A percentile compares a stretch with the other conserved stretches of the same genome.
phyloP scores from a whole-genome alignment of 2,329 filamentous ascomycete species.

The Hypoxylon sp. region DNA sequence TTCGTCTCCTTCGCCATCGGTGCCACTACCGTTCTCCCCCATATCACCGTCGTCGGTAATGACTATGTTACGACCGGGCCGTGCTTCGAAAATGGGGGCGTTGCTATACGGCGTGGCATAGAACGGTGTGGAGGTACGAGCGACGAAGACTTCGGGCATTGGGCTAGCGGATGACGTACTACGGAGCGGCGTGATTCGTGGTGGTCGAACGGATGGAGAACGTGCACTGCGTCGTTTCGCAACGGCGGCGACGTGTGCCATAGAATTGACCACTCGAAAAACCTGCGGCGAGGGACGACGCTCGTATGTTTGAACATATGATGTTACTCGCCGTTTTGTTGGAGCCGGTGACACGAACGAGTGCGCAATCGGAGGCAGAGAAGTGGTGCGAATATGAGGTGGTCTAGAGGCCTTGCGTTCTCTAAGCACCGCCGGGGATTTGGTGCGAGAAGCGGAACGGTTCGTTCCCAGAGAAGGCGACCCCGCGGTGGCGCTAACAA shows the following conservation, averaged over 20 bases:
- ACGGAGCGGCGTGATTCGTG: constrained; percentile 69
- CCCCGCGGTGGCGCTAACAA: constrained; percentile 46
- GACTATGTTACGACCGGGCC: constrained; percentile 51
- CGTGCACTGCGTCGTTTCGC: constrained; percentile 66
- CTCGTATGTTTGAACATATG: constrained; percentile 58
- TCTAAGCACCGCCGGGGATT: constrained; percentile 58
- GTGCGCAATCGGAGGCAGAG: constrained; percentile 63
- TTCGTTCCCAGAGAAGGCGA: constrained; percentile 57
- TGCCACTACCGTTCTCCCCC: constrained; percentile 48
- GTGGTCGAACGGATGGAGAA: constrained; percentile 67
- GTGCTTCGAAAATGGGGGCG: constrained; percentile 63
- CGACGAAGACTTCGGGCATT: constrained; percentile 54
- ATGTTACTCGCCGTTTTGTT: constrained; percentile 63
- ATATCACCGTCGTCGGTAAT: constrained; percentile 52
- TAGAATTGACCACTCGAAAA: constrained; percentile 48
- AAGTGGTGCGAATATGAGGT: constrained; percentile 66
- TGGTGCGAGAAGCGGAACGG: constrained; percentile 57
- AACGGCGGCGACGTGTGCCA: constrained; percentile 51
- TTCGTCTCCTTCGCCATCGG: constrained; percentile 53
- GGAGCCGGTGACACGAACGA: constrained; percentile 59
- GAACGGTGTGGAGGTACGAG: constrained; percentile 68
- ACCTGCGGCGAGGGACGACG: constrained; percentile 59
- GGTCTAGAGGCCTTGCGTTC: constrained; percentile 62
- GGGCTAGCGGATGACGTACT: constrained; percentile 65
- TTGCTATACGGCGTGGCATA: constrained; percentile 83